Conservation (phyloP, 2,329 filamentous ascomycete genomes). For the Fusarium stilboides region DNA sequence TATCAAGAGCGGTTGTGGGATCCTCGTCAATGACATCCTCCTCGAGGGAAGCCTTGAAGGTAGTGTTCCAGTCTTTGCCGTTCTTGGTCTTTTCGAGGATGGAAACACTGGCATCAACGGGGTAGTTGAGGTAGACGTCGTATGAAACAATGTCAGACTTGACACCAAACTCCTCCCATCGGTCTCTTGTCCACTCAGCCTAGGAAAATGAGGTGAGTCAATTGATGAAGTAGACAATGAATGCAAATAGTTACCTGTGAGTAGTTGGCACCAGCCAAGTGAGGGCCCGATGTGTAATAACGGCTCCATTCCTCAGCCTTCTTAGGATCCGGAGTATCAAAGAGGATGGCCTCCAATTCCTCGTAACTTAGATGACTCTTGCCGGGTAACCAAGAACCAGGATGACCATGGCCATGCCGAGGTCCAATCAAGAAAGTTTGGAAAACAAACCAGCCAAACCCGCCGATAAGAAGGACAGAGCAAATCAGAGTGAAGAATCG, state of each 20-base stretch:
- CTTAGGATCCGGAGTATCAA: constrained; percentile 70
- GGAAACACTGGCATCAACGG: constrained; percentile 77
- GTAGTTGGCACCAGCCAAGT: constrained; percentile 83
- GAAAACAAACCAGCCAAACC: constrained; percentile 66
- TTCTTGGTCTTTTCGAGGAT: constrained; percentile 66
- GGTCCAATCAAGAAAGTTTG: constrained; percentile 62
- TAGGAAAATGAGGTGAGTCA: constrained; percentile 47
- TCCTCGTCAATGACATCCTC: constrained; percentile 91
- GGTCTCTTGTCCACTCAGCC: constrained; percentile 82
- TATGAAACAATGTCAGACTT: constrained; percentile 76
- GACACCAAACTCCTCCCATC: constrained; percentile 81
- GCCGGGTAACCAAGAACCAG: constrained; percentile 50
- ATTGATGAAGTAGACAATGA: not conserved
- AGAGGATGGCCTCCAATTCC: constrained; percentile 69
- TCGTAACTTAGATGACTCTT: constrained; percentile 57
- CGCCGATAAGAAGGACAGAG: constrained; percentile 67
- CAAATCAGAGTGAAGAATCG: constrained; percentile 77
- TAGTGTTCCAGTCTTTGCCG: constrained; percentile 68
- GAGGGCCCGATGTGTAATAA: constrained; percentile 83
- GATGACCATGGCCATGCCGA: constrained; percentile 53
- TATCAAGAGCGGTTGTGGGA: constrained; percentile 78
- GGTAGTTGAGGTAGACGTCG: constrained; percentile 85
- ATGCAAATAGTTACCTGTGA: constrained; percentile 67
- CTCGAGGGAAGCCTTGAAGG: constrained; percentile 84
- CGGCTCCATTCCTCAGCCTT: constrained; percentile 79